A percentile compares a stretch with the other conserved stretches of the same genome.
These are phyloP conservation scores for Escallonia rubra DNA, from an alignment of 129 eudicot species.

Conservation along the genomic window DNA sequence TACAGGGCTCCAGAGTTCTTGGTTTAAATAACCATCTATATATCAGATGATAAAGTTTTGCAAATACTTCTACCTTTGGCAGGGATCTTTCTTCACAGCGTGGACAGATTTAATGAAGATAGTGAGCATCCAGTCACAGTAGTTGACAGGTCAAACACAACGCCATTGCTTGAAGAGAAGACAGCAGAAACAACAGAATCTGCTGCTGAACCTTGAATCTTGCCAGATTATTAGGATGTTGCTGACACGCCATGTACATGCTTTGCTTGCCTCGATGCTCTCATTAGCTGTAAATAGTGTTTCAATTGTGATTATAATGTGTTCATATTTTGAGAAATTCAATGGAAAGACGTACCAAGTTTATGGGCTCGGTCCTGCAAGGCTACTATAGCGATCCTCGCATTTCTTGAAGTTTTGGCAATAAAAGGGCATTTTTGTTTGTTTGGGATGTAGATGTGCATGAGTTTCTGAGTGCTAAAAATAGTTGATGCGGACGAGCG, in stretches of 20 bases:
- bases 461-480: too few relatives aligned
- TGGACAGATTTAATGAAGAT: constrained; percentile 71
- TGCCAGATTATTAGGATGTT: neutral
- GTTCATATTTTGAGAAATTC: neutral
- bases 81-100: constrained; percentile 79
- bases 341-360: too few relatives aligned
- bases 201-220: constrained; percentile 4
- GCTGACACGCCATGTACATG: neutral
- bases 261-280: neutral
- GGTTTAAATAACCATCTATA: neutral
- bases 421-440: too few relatives aligned
- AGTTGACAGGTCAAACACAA: constrained; percentile 31
- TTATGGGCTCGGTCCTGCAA: too few relatives aligned
- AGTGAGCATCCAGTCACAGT: constrained; percentile 26
- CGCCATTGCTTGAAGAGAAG: constrained; percentile 62
- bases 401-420: too few relatives aligned
- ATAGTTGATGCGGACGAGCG: too few relatives aligned
- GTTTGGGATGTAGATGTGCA: too few relatives aligned
- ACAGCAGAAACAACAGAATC: constrained; percentile 1
- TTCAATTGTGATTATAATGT: neutral
- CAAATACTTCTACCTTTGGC: constrained; percentile 18
- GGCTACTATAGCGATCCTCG: too few relatives aligned
- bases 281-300: neutral
- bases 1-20: neutral
- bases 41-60: neutral